Percentiles rank a stretch among this genome's conserved stretches.
Conservation (phyloP, 2,329 filamentous ascomycete genomes). For the Neoarthrinium moseri region DNA sequence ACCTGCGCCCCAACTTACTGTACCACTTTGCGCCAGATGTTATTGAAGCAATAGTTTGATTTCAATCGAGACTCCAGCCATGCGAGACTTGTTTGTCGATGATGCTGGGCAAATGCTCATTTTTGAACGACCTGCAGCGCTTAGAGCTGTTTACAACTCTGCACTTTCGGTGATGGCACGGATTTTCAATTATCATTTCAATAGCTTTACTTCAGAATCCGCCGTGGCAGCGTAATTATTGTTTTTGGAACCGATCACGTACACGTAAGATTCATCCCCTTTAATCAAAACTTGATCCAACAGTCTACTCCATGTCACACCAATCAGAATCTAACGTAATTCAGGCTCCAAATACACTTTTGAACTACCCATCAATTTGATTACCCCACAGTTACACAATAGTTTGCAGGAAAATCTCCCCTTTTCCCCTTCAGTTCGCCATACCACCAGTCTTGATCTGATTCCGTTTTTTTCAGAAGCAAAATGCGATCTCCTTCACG, state of each 20-base stretch:
- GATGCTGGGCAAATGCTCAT: background rate
- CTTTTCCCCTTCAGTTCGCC: conserved; percentile 1
- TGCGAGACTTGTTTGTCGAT: background rate
- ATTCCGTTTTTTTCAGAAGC: background rate
- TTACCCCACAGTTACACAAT: background rate
- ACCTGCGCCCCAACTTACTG: no score
- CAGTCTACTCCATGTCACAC: background rate
- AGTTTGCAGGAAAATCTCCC: conserved; percentile 2
- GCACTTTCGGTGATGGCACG: background rate
- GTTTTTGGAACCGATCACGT: background rate
- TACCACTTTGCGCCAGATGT: background rate
- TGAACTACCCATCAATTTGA: background rate
- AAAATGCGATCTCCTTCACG: background rate
- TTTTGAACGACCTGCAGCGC: background rate
- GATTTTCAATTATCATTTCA: conserved; percentile 1
- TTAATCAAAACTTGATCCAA: background rate
- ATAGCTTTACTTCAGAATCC: background rate
- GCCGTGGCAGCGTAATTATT: background rate
- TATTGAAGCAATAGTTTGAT: background rate
- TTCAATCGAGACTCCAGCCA: background rate
- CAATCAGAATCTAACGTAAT: background rate
- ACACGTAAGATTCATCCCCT: background rate
- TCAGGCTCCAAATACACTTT: background rate
- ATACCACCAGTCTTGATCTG: conserved; percentile 1
- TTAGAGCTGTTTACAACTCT: background rate